These are phyloP conservation scores for Elsinoe necatrix DNA, from an alignment of 2,329 filamentous ascomycete species.

Conservation along the genomic window DNA sequence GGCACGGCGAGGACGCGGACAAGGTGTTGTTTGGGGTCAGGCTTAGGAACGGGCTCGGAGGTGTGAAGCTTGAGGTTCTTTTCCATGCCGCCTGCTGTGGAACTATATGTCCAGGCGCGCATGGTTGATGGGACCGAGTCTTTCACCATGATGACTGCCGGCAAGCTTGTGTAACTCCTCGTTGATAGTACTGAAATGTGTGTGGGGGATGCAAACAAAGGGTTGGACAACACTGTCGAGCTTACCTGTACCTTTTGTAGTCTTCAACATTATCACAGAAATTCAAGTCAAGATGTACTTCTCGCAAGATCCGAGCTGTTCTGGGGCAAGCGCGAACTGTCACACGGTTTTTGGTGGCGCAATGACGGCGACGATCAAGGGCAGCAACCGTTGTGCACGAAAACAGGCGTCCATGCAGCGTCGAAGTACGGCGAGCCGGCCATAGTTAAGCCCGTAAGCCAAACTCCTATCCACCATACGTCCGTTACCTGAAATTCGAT, in stretches of 20 bases:
- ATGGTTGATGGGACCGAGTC: conserved; percentile 38
- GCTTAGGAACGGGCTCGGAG: conserved; percentile 32
- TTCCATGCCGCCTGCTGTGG: conserved; percentile 41
- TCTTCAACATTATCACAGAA: too few species aligned
- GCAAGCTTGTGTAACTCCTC: too few species aligned
- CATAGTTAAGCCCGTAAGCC: not conserved
- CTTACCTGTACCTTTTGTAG: too few species aligned
- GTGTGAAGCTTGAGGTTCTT: conserved; percentile 44
- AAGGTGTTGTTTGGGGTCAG: conserved; percentile 41
- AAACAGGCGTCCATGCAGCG: not conserved
- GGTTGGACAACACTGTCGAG: too few species aligned
- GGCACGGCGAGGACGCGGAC: conserved; percentile 46
- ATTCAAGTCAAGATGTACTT: too few species aligned
- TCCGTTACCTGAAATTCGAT: not conserved
- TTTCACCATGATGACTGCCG: conserved; percentile 27
- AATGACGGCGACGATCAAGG: too few species aligned
- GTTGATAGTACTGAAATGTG: too few species aligned
- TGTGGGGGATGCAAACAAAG: too few species aligned
- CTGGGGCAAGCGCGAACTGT: too few species aligned
- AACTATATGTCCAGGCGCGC: conserved; percentile 51
- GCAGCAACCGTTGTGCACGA: too few species aligned
- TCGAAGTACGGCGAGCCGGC: not conserved
- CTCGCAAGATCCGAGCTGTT: too few species aligned
- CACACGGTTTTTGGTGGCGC: too few species aligned
- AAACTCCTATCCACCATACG: not conserved